Conservation (phyloP, 2,329 filamentous ascomycete genomes). For the Xylaria sp. region DNA sequence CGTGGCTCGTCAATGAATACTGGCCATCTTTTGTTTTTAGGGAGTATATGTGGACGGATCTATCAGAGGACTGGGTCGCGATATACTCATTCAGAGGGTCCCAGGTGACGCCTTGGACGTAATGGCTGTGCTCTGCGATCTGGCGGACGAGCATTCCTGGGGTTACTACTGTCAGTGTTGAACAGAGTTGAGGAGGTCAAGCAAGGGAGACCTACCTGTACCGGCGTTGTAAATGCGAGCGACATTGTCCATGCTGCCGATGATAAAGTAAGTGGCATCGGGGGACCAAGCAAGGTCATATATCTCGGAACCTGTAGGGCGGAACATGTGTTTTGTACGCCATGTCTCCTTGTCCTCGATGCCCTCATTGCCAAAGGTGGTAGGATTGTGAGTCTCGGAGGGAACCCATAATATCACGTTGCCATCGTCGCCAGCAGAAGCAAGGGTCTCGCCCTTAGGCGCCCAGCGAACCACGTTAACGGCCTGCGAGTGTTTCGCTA, state of each 20-base stretch:
- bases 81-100: slow-evolving; percentile 98
- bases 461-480: slow-evolving; percentile 98
- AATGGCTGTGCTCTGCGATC: slow-evolving; percentile 66
- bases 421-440: slow-evolving; percentile 95
- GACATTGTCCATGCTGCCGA: slow-evolving; percentile 99
- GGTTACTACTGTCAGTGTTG: slow-evolving; percentile 26
- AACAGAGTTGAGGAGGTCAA: too few species aligned
- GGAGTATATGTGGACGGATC: slow-evolving; percentile 97
- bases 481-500: slow-evolving; percentile 93
- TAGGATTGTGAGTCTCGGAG: slow-evolving; percentile 75
- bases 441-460: slow-evolving; percentile 91
- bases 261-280: slow-evolving; percentile 96
- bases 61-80: slow-evolving; percentile 96
- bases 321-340: slow-evolving; percentile 97
- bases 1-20: slow-evolving; percentile 75
- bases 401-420: slow-evolving; percentile 98
- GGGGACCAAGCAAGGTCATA: slow-evolving; percentile 99
- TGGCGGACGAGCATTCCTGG: slow-evolving; percentile 46
- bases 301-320: slow-evolving; percentile 93
- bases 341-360: slow-evolving; percentile 96
- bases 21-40: slow-evolving; percentile 96
- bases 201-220: slow-evolving; percentile 60
- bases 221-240: slow-evolving; percentile 95
- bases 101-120: slow-evolving; percentile 98
- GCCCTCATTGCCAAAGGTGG: slow-evolving; percentile 81